A percentile compares a stretch with the other conserved stretches of the same genome.
phyloP scores from a whole-genome alignment of 352 stramenopile species.

The Aphanomyces euteiches region DNA sequence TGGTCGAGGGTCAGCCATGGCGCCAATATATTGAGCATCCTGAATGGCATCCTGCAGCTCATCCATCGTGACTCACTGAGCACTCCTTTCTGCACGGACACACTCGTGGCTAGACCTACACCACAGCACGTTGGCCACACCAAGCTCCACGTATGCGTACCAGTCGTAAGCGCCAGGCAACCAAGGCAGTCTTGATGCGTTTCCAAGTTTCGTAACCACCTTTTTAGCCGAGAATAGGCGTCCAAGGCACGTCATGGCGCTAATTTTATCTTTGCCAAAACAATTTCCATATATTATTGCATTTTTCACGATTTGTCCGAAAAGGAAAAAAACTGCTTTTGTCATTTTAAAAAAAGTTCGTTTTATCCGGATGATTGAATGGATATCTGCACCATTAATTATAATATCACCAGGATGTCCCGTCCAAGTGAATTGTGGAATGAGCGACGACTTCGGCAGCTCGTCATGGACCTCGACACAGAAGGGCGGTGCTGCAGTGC shows the following conservation, averaged over 20 bases:
- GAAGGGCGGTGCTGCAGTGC: too few relatives aligned
- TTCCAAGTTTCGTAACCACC: constrained; percentile 20
- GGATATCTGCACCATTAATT: too few relatives aligned
- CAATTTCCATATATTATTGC: constrained; percentile 2
- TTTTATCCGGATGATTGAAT: too few relatives aligned
- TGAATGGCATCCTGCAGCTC: constrained; percentile 87
- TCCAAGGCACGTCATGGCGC: background rate
- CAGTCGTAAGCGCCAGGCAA: background rate
- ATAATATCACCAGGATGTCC: too few relatives aligned
- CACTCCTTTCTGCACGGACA: background rate
- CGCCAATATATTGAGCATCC: constrained; percentile 85
- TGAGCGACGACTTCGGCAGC: too few relatives aligned
- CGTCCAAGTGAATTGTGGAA: too few relatives aligned
- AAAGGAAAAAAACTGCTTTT: too few relatives aligned
- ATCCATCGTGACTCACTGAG: constrained; percentile 51
- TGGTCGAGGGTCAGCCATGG: constrained; percentile 68
- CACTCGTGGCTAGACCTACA: background rate
- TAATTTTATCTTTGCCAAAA: too few relatives aligned
- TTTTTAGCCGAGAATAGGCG: constrained; percentile 18
- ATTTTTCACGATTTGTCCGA: background rate
- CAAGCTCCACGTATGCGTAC: background rate
- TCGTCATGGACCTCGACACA: too few relatives aligned
- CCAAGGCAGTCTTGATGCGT: background rate
- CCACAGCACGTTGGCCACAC: background rate
- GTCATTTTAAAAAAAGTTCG: too few relatives aligned